Base-by-base conservation (phyloP, 768 basidiomycete species). In the Sistotremastrum niveocremeum region DNA sequence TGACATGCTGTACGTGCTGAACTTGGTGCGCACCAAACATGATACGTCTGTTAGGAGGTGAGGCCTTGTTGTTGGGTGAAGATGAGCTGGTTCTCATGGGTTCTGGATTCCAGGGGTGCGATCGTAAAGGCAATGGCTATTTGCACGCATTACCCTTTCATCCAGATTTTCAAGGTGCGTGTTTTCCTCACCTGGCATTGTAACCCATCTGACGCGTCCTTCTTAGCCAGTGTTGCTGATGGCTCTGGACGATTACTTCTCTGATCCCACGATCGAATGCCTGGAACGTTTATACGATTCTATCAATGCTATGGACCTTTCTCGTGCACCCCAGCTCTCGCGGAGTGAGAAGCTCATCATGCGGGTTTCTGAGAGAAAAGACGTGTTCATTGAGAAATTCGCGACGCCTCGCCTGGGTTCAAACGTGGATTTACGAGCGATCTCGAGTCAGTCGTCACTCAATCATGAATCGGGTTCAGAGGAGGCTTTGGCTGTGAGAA, bases 41-140 rank as follows among this genome's bases (percentile, higher is more conserved):
- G 90, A 94, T 59, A 84, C 85, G 64, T 74, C 73, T 0, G 73
- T 81, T 56, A 73, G 85, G 57, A 72, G 84, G 87, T 85, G 57
- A 55, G 73, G 46, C 10, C 45, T 44, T 45, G 34, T 49, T 43
- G 39, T 46, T 51, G 37, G 41, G 36, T 11, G 6, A 9, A 8
- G 31, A 8, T 4, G 34, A 3, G n/a, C 4, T 0, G 37, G 30
- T 45, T 56, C 57, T 30, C 46, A 46, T 44, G 39, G 29, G n/a
- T 42, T 41, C 34, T 7, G 34, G 12, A 44, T 41, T 44, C 34
- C 53, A 93, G 93, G 66, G 93, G 93, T 45, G 93, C 93, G 0
- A 77, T 85, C 49, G 90, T 95, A 48, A 87, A 95, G 64, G 91
- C 93, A 2, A 73, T 97, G 65, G 93, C 93, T 28, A 85, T 97